Evolutionary conservation across 2,329 filamentous ascomycete species (phyloP), one percentile per base, ranked within the genome.

Genomic region (Fusarium kyushuense): DNA sequence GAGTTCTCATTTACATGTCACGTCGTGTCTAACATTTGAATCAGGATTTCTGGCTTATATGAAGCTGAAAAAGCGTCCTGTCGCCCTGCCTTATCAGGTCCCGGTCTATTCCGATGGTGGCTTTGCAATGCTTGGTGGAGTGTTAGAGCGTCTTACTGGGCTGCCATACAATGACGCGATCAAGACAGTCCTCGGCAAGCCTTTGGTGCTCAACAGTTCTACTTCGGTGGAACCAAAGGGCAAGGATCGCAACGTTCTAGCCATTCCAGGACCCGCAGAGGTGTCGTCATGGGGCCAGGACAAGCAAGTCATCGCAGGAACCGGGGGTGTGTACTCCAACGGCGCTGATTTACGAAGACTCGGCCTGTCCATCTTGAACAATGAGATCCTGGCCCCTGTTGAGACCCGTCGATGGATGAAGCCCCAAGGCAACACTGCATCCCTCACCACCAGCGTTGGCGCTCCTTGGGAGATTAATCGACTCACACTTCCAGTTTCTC

Each of bases 51-150:
- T 71, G 1, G 19, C 25, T 0, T 61, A 27, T 3, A 72, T 72
- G 60, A 58, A 64, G 1, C 48, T 71, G 23, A 13, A 8, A 1
- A 71, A 68, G 13, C 58, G 21, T 9, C 68, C 70, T 6, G 59
- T 69, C 0, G 40, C 46, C 13, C n/a, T 54, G 2, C 52, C 70
- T 1, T 71, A 49, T 23, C 48, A 21, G 59, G 73, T 41, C 63
- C 67, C 63, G 3, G 35, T 63, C 0, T 74, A 74, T n/a, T 74
- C 72, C 0, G 72, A 73, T 27, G 69, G 40, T 5, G 73, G 70
- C 0, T 75, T 52, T 19, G 56, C 47, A 3, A 27, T 73, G 11
- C 46, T 74, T 0, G 63, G 63, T 0, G 11, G 45, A 1, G 33
- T 75, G 0, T 58, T 75, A 0, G 62, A 61, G 10, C 67, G 70